A percentile compares a stretch with the other conserved stretches of the same genome.
phyloP scores from a whole-genome alignment of 1,284 basidiomycete species.

The Schizophyllum amplum region DNA sequence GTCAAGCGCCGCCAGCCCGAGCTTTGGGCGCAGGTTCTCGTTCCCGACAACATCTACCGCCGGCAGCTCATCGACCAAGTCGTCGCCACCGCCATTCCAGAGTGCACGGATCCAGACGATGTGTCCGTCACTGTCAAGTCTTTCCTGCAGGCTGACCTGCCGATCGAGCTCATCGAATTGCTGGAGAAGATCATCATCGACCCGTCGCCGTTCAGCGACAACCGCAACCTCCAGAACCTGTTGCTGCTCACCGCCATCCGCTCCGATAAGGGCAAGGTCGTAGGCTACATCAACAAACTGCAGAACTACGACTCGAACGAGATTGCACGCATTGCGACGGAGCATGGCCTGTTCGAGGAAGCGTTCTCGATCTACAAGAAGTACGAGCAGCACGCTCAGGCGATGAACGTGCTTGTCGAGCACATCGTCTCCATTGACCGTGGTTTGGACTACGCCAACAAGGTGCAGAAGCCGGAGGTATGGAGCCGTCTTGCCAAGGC shows the following conservation, averaged over 20 bases:
- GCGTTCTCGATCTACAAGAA: slow-evolving; percentile 96
- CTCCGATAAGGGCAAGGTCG: slow-evolving; percentile 98
- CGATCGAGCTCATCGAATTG: slow-evolving; percentile 95
- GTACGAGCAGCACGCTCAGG: slow-evolving; percentile 87
- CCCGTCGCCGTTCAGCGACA: slow-evolving; percentile 96
- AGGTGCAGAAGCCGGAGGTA: slow-evolving; percentile 94
- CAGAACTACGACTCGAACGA: slow-evolving; percentile 93
- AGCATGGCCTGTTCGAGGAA: slow-evolving; percentile 95
- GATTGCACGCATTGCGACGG: slow-evolving; percentile 95
- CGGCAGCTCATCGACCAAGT: slow-evolving; percentile 96
- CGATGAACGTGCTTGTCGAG: slow-evolving; percentile 97
- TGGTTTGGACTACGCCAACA: slow-evolving; percentile 92
- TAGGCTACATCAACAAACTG: slow-evolving; percentile 96
- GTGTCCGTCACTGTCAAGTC: slow-evolving; percentile 99
- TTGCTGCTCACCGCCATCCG: slow-evolving; percentile 94
- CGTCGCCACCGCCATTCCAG: slow-evolving; percentile 90
- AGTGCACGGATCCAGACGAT: slow-evolving; percentile 97
- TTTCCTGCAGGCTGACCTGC: slow-evolving; percentile 95
- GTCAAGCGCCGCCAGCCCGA: slow-evolving; percentile 95
- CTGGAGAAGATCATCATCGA: slow-evolving; percentile 99
- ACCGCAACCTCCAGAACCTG: slow-evolving; percentile 92
- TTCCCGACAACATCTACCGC: slow-evolving; percentile 86
- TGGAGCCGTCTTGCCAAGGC: slow-evolving; percentile 98
- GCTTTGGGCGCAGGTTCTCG: slow-evolving; percentile 94
- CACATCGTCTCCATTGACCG: slow-evolving; percentile 98